Evolutionary conservation across 2,329 filamentous ascomycete species (phyloP), one percentile per base, ranked within the genome.

Genomic region (Plectosphaerella plurivora): DNA sequence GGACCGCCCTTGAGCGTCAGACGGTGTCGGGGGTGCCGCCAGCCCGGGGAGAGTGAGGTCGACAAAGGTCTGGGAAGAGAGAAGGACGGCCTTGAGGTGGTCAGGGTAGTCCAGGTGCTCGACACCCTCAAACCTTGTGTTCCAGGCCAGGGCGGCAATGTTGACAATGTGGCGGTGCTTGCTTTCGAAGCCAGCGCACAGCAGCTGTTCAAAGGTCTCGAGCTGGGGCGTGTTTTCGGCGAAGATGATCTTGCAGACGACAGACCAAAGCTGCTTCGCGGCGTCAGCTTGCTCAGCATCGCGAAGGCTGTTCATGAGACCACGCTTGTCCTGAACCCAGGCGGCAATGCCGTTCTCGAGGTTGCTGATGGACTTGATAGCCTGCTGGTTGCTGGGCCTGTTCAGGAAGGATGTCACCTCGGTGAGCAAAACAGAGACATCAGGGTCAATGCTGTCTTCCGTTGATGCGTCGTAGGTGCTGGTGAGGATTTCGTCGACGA

Each of bases 41-140:
- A 75, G 57, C 3, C 74, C 77, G 0, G 76, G 76, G 3, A 78
- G 63, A 11, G 70, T 58, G 42, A 79, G 64, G 45, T 80, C 75
- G 11, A 76, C 68, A 50, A 81, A 74, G 1, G 77, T 69, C n/a
- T 78, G 76, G 12, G 91, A 68, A 15, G 78, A 79, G 24, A 79
- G 73, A 35, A 96, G 72, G 2, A 84, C 79, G 3, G 74, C 68
- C 59, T 84, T 83, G 5, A 96, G 73, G 28, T 73, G 73, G 11
- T 78, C 68, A 0, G 91, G 87, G 66, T 89, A 93, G 22, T 81
- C 70, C 2, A 91, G 63, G 5, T 71, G 70, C 4, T 81, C 73
- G 39, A 81, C 76, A 15, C 78, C 71, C 18, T 84, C 84, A 61
- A 90, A 91, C 0, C 85, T 79, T 0, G 69, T 65, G 59, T 91